Evolutionary conservation across 805 yeast genomes (phyloP).

Genomic region (Nakazawaea ambrosiae): DNA sequence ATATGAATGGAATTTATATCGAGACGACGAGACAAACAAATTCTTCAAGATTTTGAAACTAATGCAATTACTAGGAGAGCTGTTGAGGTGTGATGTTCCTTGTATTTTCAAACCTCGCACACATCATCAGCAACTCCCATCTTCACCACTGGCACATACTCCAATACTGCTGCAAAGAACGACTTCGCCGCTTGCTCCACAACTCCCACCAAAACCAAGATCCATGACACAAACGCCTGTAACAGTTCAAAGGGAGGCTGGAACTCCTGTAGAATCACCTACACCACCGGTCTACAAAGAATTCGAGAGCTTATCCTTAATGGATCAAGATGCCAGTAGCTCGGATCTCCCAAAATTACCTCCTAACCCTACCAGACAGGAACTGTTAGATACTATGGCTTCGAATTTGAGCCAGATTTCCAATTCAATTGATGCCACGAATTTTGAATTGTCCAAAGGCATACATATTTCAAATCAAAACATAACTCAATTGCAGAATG

Average conservation of each 20-base stretch:
- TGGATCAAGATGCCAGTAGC: slow-evolving; percentile 6
- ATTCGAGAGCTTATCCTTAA: slow-evolving; percentile 6
- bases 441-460: slow-evolving; percentile 14
- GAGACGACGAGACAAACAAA: slow-evolving; percentile 17
- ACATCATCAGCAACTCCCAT: too few relatives aligned
- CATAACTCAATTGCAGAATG: too few relatives aligned
- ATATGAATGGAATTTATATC: slow-evolving; percentile 41
- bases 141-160: slow-evolving; percentile 39
- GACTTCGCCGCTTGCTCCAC: slow-evolving; percentile 1
- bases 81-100: slow-evolving; percentile 14
- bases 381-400: slow-evolving; percentile 9
- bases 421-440: slow-evolving; percentile 11
- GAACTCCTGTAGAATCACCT: slow-evolving; percentile 9
- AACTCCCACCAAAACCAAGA: slow-evolving; percentile 22
- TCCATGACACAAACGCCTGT: neutral
- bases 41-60: slow-evolving; percentile 22
- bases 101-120: slow-evolving; percentile 20
- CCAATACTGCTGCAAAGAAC: too few relatives aligned
- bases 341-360: slow-evolving; percentile 7
- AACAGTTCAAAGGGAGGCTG: neutral
- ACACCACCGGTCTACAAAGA: slow-evolving; percentile 9
- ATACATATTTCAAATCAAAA: too few relatives aligned
- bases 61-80: slow-evolving; percentile 15
- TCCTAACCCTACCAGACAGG: slow-evolving; percentile 9
- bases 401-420: slow-evolving; percentile 7